These are phyloP conservation scores for Staphylotrichum longicolle DNA, from an alignment of 495 filamentous ascomycete species.

Conservation along the genomic window DNA sequence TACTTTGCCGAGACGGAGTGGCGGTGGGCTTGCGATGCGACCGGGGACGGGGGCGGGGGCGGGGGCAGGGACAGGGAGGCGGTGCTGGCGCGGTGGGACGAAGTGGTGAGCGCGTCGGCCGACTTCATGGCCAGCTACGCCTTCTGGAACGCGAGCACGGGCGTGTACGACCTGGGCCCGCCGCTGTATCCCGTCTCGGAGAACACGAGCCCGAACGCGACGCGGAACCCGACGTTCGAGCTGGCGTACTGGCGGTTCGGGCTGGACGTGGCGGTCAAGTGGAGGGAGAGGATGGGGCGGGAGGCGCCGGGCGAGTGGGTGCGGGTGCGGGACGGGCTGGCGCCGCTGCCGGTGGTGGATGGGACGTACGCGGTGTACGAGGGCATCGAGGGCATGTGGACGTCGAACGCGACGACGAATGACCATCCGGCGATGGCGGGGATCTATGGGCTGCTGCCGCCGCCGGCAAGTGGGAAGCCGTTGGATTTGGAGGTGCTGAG, in stretches of 20 bases:
- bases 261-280: slow-evolving; percentile 41
- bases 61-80: slow-evolving; percentile 11
- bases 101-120: slow-evolving; percentile 42
- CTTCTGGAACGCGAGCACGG: slow-evolving; percentile 45
- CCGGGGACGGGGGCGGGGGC: slow-evolving; percentile 37
- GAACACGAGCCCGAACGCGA: slow-evolving; percentile 51
- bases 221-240: slow-evolving; percentile 53
- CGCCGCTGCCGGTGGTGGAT: slow-evolving; percentile 46
- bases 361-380: slow-evolving; percentile 51
- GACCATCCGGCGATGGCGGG: slow-evolving; percentile 54
- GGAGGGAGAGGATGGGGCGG: slow-evolving; percentile 41
- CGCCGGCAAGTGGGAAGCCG: slow-evolving; percentile 36
- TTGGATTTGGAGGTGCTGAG: slow-evolving; percentile 42
- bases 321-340: slow-evolving; percentile 44
- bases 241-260: slow-evolving; percentile 55
- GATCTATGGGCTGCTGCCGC: slow-evolving; percentile 50
- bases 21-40: slow-evolving; percentile 11
- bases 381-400: slow-evolving; percentile 52
- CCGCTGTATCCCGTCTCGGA: slow-evolving; percentile 55
- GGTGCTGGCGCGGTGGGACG: slow-evolving; percentile 48
- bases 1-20: slow-evolving; percentile 53
- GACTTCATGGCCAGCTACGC: slow-evolving; percentile 55
- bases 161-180: slow-evolving; percentile 50
- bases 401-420: slow-evolving; percentile 39
- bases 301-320: slow-evolving; percentile 40